Evolutionary conservation across 2,329 filamentous ascomycete species (phyloP), one percentile per base, ranked within the genome.

Genomic region (Penicillium rolfsii): DNA sequence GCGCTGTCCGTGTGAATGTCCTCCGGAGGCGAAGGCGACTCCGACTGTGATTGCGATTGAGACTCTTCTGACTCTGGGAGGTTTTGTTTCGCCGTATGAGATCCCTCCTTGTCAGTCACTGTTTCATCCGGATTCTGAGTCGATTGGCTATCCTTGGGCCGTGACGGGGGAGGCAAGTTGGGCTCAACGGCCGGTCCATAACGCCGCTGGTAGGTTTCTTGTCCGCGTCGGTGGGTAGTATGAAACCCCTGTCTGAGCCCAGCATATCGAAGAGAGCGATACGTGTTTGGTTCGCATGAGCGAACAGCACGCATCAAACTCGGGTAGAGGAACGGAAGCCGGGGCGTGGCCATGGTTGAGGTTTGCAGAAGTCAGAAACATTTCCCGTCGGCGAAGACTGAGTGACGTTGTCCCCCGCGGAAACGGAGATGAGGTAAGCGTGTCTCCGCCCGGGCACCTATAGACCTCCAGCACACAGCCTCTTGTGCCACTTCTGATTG

Each of bases 321-420:
- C 49, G 89, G 88, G 67, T 90, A 91, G 19, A 91, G 80, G 70
- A 91, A 91, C 16, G 85, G 85, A 61, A 91, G 80, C 70, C 88
- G 83, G 62, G 81, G 79, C 26, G 84, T 81, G 64, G 87, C 82
- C 86, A 91, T 91, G 63, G 69, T 74, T 63, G 59, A 48, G 30
- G 41, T 35, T 61, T 61, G 57, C 53, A 55, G 55, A 57, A 56
- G 59, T 58, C 35, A 67, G 52, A 46, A 57, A 52, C 49, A 53
- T 67, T 70, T 69, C 60, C 67, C 66, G 66, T 55, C 62, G 66
- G 63, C 54, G 64, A 68, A 64, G 52, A 59, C 22, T 22, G 14
- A 62, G 58, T 68, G 63, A 68, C 65, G 63, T 65, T 65, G 57
- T 59, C 62, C 66, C 66, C 65, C 64, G 61, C 64, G 65, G 65